A percentile compares a stretch with the other conserved stretches of the same genome.
Evolutionary conservation across 1,284 basidiomycete genomes (phyloP).

Genomic region (Microbotryum silenes-acaulis): DNA sequence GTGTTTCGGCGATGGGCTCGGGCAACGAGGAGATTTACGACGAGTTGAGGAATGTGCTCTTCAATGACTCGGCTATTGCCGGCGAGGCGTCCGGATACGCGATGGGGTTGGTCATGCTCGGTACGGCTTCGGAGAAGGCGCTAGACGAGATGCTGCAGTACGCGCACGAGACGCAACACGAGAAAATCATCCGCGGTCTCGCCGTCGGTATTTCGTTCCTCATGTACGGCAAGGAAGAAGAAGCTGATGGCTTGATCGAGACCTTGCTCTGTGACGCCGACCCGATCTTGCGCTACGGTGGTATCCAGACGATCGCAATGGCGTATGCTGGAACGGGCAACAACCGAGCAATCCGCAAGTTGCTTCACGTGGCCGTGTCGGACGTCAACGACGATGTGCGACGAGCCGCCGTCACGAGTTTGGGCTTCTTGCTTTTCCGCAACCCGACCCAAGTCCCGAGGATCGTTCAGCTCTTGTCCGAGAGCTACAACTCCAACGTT

Average conservation of each 20-base stretch:
- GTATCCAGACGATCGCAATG: slow-evolving; percentile 86
- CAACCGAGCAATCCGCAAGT: slow-evolving; percentile 79
- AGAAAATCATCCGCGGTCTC: slow-evolving; percentile 93
- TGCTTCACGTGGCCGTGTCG: slow-evolving; percentile 89
- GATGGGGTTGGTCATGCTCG: slow-evolving; percentile 94
- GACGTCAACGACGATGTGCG: slow-evolving; percentile 95
- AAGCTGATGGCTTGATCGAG: slow-evolving; percentile 71
- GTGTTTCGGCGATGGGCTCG: slow-evolving; percentile 85
- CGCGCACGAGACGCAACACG: slow-evolving; percentile 89
- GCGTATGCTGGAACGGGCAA: slow-evolving; percentile 92
- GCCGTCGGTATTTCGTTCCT: slow-evolving; percentile 84
- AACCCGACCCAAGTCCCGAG: slow-evolving; percentile 87
- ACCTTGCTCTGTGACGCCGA: slow-evolving; percentile 78
- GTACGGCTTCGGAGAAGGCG: slow-evolving; percentile 66
- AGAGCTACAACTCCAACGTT: slow-evolving; percentile 98
- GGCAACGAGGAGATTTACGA: slow-evolving; percentile 79
- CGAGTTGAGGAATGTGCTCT: slow-evolving; percentile 75
- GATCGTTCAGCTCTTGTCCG: slow-evolving; percentile 86
- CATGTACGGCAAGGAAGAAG: slow-evolving; percentile 81
- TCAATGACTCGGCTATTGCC: slow-evolving; percentile 85
- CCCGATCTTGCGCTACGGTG: slow-evolving; percentile 88
- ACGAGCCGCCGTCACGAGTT: slow-evolving; percentile 82
- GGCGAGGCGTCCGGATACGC: slow-evolving; percentile 90
- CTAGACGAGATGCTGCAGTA: slow-evolving; percentile 90
- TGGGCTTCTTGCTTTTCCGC: slow-evolving; percentile 92